Conservation (phyloP, 2,329 filamentous ascomycete genomes). For the Mycogone perniciosa region DNA sequence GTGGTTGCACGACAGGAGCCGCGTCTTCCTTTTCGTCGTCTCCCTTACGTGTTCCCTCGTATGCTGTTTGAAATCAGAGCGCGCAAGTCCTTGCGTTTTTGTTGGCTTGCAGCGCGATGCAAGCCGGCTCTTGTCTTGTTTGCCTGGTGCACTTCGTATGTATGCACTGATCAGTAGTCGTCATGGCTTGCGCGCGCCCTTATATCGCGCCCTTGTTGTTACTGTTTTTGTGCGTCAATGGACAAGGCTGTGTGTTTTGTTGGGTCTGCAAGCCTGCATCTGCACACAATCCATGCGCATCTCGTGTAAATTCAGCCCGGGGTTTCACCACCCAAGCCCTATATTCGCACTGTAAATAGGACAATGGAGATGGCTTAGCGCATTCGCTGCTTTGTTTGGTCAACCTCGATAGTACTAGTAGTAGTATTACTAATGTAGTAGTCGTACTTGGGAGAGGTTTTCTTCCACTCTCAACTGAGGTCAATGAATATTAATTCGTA, state of each 20-base stretch:
- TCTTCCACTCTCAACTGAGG: no score
- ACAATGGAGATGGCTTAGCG: no score
- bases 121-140: neutral
- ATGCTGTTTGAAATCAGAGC: no score
- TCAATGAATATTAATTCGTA: no score
- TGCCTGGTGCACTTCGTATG: neutral
- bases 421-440: no score
- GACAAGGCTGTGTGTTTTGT: constrained; percentile 6
- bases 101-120: no score
- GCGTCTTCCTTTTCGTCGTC: neutral
- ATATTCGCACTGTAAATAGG: no score
- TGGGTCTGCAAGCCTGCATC: constrained; percentile 8
- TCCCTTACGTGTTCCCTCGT: neutral
- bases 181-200: constrained; percentile 8
- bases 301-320: neutral
- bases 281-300: neutral
- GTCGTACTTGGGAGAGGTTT: no score
- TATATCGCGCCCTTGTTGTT: neutral
- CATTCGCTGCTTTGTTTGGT: no score
- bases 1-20: no score
- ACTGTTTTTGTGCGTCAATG: neutral
- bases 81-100: no score
- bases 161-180: neutral
- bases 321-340: neutral
- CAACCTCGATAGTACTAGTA: no score